Evolutionary conservation across 108 stramenopile genomes (phyloP).

Genomic region (Stephanodiscus triporus): DNA sequence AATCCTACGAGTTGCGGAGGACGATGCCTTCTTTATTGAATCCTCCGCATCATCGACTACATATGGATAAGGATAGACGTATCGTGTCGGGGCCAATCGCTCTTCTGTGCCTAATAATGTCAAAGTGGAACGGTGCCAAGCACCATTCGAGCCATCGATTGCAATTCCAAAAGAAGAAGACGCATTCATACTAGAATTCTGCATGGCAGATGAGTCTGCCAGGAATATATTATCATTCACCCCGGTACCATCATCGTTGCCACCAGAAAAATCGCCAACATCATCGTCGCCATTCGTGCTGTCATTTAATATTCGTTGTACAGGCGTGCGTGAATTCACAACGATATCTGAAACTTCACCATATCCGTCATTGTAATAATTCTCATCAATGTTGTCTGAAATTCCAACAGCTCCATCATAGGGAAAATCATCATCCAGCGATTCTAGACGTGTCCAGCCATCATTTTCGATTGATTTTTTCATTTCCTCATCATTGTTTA

Average conservation of each 20-base stretch:
- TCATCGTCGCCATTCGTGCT: slow-evolving; percentile 1
- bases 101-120: not conserved
- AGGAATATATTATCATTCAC: not conserved
- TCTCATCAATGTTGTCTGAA: slow-evolving; percentile 3
- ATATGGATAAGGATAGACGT: slow-evolving; percentile 68
- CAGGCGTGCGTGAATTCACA: not conserved
- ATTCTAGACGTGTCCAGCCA: slow-evolving; percentile 42
- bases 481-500: slow-evolving; percentile 7
- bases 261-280: not conserved
- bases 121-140: slow-evolving; percentile 4
- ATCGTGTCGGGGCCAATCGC: slow-evolving; percentile 4
- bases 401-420: not conserved
- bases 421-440: slow-evolving; percentile 21
- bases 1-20: slow-evolving; percentile 53
- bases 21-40: slow-evolving; percentile 49
- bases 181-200: not conserved
- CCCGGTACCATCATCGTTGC: not conserved
- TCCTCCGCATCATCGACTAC: slow-evolving; percentile 64
- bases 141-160: slow-evolving; percentile 4
- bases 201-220: not conserved
- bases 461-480: slow-evolving; percentile 16
- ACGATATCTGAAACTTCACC: not conserved
- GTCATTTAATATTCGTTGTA: not conserved
- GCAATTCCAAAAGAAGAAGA: not conserved
- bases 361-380: not conserved